A percentile compares a stretch with the other conserved stretches of the same genome.
phyloP scores from a whole-genome alignment of 2,329 filamentous ascomycete species.

The Xylogone sp. region DNA sequence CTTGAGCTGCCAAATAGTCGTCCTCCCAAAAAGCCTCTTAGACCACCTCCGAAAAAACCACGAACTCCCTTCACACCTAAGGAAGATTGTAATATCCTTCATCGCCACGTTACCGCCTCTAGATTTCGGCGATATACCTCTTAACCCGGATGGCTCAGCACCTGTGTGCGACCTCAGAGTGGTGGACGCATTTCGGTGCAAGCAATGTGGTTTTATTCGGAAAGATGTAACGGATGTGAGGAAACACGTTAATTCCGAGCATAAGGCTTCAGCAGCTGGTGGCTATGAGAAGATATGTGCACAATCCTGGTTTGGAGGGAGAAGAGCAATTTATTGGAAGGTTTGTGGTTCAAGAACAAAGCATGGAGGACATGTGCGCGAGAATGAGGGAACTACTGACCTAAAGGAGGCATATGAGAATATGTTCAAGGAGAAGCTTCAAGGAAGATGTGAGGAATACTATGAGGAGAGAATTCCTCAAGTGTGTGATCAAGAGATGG shows the following conservation, averaged over 20 bases:
- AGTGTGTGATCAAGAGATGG: background rate
- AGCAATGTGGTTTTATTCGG: slow-evolving; percentile 12
- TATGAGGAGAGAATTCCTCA: background rate
- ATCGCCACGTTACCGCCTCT: slow-evolving; percentile 6
- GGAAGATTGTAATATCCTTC: slow-evolving; percentile 4
- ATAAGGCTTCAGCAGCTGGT: slow-evolving; percentile 8
- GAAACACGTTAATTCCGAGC: slow-evolving; percentile 16
- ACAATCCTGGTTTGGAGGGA: slow-evolving; percentile 16
- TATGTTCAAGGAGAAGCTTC: background rate
- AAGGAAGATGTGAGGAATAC: background rate
- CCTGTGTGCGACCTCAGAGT: slow-evolving; percentile 8
- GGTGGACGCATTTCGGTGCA: slow-evolving; percentile 15
- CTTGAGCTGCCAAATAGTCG: slow-evolving; percentile 8
- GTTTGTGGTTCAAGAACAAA: background rate
- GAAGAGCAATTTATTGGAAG: slow-evolving; percentile 14
- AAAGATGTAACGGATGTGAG: slow-evolving; percentile 16
- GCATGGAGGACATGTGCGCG: too few species aligned
- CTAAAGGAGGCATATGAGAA: background rate
- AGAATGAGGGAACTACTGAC: too few species aligned
- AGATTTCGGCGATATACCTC: slow-evolving; percentile 9
- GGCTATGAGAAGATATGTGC: slow-evolving; percentile 12
- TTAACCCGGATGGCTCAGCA: slow-evolving; percentile 3
- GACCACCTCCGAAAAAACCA: slow-evolving; percentile 18
- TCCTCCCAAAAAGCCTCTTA: slow-evolving; percentile 12
- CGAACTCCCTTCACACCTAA: slow-evolving; percentile 7